A percentile compares a stretch with the other conserved stretches of the same genome.
Evolutionary conservation across 2,329 filamentous ascomycete species (phyloP).

Genomic region (Alternaria postmessia): DNA sequence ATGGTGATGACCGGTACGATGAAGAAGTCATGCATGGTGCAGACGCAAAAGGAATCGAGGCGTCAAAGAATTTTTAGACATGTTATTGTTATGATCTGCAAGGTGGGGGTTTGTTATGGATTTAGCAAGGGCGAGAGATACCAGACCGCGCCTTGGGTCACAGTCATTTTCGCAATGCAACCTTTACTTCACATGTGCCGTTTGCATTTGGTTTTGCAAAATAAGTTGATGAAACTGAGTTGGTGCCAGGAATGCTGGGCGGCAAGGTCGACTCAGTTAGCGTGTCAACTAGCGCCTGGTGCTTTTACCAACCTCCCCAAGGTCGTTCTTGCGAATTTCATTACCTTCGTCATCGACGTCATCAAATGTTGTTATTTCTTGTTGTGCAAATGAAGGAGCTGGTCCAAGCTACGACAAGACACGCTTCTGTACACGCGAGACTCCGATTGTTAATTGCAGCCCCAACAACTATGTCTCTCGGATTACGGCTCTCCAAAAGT

Average conservation of each 20-base stretch:
- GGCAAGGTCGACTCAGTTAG: neutral
- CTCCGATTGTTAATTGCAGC: neutral
- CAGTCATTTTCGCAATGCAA: conserved; percentile 10
- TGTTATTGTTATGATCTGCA: neutral
- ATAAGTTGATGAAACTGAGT: neutral
- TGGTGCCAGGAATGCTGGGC: neutral
- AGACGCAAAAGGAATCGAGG: conserved; percentile 22
- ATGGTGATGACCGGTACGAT: conserved; percentile 39
- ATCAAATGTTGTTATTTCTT: neutral
- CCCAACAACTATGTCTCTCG: neutral
- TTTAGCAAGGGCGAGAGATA: conserved; percentile 9
- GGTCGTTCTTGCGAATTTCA: neutral
- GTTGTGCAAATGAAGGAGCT: neutral
- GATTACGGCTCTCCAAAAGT: no score
- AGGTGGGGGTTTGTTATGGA: neutral
- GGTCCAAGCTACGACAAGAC: neutral
- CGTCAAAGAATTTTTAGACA: conserved; percentile 21
- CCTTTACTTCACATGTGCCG: neutral
- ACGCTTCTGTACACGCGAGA: neutral
- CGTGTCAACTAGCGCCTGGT: neutral
- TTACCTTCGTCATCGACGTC: neutral
- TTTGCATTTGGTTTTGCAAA: neutral
- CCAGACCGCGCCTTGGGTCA: conserved; percentile 17
- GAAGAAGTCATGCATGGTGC: conserved; percentile 37
- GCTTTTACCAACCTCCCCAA: neutral